Base-by-base conservation (phyloP, 169 alveolate genomes). In the Hepatocystis sp. region DNA sequence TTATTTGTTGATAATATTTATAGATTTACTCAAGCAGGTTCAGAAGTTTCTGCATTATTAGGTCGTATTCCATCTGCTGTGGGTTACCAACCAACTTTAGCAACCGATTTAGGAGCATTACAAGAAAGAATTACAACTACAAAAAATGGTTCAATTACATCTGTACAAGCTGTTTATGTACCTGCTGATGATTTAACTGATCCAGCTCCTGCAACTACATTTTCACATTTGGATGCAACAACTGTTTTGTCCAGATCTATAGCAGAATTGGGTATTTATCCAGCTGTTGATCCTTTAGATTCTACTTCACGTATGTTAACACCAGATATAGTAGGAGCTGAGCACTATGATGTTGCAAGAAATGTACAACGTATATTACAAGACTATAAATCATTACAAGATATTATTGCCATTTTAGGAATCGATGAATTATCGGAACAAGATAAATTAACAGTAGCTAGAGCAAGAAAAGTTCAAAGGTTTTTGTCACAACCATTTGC, bases 141-240 rank as follows among this genome's bases (percentile, higher is more conserved):
- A 28, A 95, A 95, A 93, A 96, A 96, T 88, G 99, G 99, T 25
- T 97, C 99, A 32, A 97, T 98, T 84, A 98, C 99, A 30, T 97
- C 99, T 27, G 99, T 98, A 64, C 99, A 98, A 91, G 99, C 99
- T 1, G 97, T 98, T 32, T 98, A 98, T 93, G 99, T 97, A 86
- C 99, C 99, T 0, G 99, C 99, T 17, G 99, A 98, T 86, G 99
- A 98, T 93, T 84, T 98, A 58, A 98, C 99, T 19, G 99, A 98
- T 84, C 99, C 99, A 2, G 99, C 99, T 7, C 99, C 99, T 10
- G 99, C 99, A 40, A 97, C 99, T 36, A 97, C 99, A 17, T 98
- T 98, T 93, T 97, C 99, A 30, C 99, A 97, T 92, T 85, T 98
- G 86, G 99, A 98, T 78, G 99, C 99, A 34, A 97, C 99, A 11